These are phyloP conservation scores for Dictyostelium brefeldianum DNA, from an alignment of 78 protist genomes.

Conservation along the genomic window DNA sequence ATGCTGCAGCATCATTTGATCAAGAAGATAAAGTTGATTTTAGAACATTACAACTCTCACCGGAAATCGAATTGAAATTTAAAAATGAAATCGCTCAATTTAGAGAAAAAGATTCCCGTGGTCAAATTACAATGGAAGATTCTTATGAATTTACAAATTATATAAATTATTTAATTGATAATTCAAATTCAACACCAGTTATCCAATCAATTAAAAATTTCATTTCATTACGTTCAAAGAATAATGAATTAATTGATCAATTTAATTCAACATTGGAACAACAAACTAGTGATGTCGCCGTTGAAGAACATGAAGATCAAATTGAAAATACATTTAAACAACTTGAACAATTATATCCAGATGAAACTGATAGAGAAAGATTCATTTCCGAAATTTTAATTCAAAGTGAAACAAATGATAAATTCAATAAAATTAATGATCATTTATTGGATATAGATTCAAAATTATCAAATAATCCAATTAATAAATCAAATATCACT, in stretches of 20 bases:
- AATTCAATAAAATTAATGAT: too few relatives aligned
- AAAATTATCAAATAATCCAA: too few relatives aligned
- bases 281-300: background rate
- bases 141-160: slow-evolving; percentile 40
- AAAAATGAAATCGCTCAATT: background rate
- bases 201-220: background rate
- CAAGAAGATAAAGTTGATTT: slow-evolving; percentile 28
- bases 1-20: background rate
- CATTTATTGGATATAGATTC: too few relatives aligned
- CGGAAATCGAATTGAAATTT: background rate
- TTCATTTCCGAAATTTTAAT: too few relatives aligned
- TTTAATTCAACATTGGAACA: background rate
- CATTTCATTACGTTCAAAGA: background rate
- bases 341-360: slow-evolving; percentile 22
- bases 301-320: background rate
- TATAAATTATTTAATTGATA: background rate
- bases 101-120: slow-evolving; percentile 17
- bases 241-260: background rate
- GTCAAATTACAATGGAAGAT: background rate
- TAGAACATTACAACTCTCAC: slow-evolving; percentile 4
- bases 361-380: background rate
- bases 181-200: background rate
- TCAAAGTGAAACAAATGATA: too few relatives aligned
- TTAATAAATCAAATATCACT: too few relatives aligned
- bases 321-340: background rate